Conservation (phyloP, 2,329 filamentous ascomycete species). For the Rutstroemia sp. region DNA sequence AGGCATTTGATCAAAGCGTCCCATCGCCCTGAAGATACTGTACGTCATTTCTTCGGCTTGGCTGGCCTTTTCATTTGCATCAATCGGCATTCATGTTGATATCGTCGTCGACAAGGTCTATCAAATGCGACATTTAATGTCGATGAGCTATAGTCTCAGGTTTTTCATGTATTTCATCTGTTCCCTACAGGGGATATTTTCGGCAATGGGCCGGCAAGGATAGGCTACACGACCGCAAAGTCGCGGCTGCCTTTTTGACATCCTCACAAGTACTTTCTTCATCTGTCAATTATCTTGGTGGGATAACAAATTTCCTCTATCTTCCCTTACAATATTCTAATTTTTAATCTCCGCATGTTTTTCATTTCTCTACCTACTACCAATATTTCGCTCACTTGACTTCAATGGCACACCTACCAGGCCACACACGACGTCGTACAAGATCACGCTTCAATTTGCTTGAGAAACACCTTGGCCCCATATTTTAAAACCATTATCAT, state of each 20-base stretch:
- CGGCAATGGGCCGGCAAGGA: neutral
- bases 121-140: neutral
- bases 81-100: too few species aligned
- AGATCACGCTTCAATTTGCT: neutral
- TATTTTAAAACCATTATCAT: neutral
- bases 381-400: neutral
- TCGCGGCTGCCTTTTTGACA: neutral
- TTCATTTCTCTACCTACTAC: neutral
- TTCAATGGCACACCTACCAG: conserved; percentile 1
- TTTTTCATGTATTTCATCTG: too few species aligned
- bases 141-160: neutral
- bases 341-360: neutral
- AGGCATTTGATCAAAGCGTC: too few species aligned
- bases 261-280: conserved; percentile 1
- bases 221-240: neutral
- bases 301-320: neutral
- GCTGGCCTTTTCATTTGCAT: too few species aligned
- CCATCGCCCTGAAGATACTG: too few species aligned
- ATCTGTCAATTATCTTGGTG: neutral
- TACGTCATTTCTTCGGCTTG: too few species aligned
- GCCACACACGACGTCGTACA: conserved; percentile 2
- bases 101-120: too few species aligned
- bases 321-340: neutral
- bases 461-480: neutral
- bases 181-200: neutral